phyloP scores from a whole-genome alignment of 768 basidiomycete genomes.

The Lactarius sp. region DNA sequence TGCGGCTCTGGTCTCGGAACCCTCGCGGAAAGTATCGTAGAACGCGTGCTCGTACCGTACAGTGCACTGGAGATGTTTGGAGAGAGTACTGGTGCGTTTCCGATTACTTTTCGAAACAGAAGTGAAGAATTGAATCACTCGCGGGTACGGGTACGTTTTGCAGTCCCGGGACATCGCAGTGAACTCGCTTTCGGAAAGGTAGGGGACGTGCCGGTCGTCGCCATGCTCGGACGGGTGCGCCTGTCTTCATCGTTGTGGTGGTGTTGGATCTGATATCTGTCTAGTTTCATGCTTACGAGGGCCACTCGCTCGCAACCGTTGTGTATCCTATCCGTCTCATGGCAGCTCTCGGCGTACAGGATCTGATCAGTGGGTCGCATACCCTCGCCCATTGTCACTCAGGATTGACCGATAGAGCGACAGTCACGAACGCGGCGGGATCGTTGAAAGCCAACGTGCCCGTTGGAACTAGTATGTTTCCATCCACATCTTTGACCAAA shows the following conservation, averaged over 20 bases:
- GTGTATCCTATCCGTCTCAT: constrained; percentile 77
- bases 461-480: constrained; percentile 69
- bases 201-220: constrained; percentile 75
- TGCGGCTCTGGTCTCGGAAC: constrained; percentile 85
- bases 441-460: constrained; percentile 66
- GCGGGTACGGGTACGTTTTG: background rate
- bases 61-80: constrained; percentile 66
- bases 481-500: background rate
- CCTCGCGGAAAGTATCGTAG: constrained; percentile 55
- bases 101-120: too few relatives aligned
- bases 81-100: constrained; percentile 62
- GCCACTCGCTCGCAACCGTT: constrained; percentile 62
- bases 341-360: constrained; percentile 68
- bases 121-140: background rate
- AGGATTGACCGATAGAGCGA: background rate
- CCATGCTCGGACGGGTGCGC: constrained; percentile 81
- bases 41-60: constrained; percentile 60
- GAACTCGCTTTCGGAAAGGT: constrained; percentile 75
- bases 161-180: constrained; percentile 81
- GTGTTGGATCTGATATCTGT: background rate
- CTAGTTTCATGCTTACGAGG: constrained; percentile 86
- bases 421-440: constrained; percentile 88
- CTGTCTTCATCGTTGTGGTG: background rate
- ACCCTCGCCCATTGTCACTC: constrained; percentile 1
- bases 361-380: constrained; percentile 60